Base-by-base conservation (phyloP, 2,329 filamentous ascomycete species). In the Neocucurbitaria cava region DNA sequence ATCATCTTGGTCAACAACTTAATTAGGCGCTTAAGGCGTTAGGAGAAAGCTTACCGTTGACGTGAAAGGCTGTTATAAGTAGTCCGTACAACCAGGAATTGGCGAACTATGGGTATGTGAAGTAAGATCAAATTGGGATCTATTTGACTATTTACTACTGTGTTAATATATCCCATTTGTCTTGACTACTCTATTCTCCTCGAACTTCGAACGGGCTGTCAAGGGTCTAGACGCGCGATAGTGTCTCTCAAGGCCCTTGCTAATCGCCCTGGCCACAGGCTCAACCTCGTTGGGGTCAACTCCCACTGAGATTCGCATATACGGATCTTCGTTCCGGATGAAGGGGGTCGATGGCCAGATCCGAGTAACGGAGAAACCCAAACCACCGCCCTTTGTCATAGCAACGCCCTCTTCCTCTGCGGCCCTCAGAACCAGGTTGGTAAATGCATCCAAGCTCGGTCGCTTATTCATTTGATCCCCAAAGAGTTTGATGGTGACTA, bases 351-450 rank as follows among this genome's bases (percentile, higher is more conserved):
- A 39, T 23, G 45, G 33, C 38, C 30, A 49, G 18, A 54, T 45
- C 8, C 51, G 39, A 28, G 51, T 48, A 5, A 44, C 40, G 11
- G 45, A 49, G n/a, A 54, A 54, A 13, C 51, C 46, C 5, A 45
- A 35, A 23, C 45, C 40, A n/a, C 39, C 51, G 20, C 51, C 51
- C 18, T 54, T 49, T 4, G 51, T 54, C 23, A 54, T 48, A 2
- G 20, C 30, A 1, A 54, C 24, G 4, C n/a, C n/a, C 13, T 44
- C 39, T 4, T 48, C 38, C 35, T 54, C 45, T 3, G 51, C 45
- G 10, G 31, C 33, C 3, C 39, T 17, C 17, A 54, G 17, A 17
- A 54, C 40, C 24, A 54, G 13, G 11, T 26, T 39, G 5, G 26
- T 45, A 21, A 42, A 54, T 2, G 51, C 39, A 39, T 54, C 51